Conservation (phyloP, 225 moss, liverwort and hornwort genomes). For the Neckera pumila region DNA sequence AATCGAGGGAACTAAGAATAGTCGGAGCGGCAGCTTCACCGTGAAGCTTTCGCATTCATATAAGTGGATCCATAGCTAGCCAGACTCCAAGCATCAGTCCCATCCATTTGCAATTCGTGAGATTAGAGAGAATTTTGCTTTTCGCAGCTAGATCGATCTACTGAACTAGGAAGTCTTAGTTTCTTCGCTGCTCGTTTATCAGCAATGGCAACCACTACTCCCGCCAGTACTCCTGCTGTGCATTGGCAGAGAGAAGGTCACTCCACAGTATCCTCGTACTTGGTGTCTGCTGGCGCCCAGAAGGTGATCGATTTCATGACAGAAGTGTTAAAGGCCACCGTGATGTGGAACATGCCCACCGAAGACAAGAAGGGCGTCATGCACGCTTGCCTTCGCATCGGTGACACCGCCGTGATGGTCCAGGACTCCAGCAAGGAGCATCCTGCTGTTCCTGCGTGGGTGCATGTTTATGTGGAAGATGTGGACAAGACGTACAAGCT, state of each 20-base stretch:
- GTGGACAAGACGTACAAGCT: conserved; percentile 33
- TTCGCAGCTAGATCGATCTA: not conserved
- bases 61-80: not conserved
- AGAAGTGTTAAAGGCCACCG: not conserved
- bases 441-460: not conserved
- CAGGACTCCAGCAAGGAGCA: not conserved
- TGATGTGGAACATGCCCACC: not conserved
- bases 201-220: not conserved
- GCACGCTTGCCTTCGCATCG: conserved; percentile 16
- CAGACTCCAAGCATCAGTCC: accelerated
- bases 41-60: not conserved
- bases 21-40: not conserved
- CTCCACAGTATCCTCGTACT: not conserved
- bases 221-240: not conserved
- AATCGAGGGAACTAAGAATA: not conserved
- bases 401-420: conserved; percentile 9
- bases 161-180: too few relatives aligned
- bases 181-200: not conserved
- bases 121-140: not conserved
- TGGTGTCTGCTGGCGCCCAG: conserved; percentile 22
- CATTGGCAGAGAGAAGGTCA: conserved; percentile 10
- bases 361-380: not conserved
- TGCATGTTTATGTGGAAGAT: conserved; percentile 21
- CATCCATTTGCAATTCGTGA: not conserved
- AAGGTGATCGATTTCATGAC: conserved; percentile 21